Base-by-base conservation (phyloP, 2,329 filamentous ascomycete species). In the Aspergillus sp. region DNA sequence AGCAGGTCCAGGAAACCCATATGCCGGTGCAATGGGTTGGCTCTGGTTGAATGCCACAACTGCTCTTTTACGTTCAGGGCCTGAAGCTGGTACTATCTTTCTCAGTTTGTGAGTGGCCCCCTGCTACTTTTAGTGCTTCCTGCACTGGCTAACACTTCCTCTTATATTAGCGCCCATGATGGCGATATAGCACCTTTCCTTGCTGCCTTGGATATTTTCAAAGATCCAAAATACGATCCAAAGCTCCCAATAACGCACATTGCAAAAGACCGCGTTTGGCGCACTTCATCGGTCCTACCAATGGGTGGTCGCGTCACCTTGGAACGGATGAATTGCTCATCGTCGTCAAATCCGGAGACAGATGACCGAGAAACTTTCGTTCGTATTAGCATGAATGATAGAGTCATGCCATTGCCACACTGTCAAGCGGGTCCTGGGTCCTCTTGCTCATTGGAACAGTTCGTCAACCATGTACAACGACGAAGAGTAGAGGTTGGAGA, bases 1-100 rank as follows among this genome's bases (percentile, higher is more conserved):
- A 28, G 71, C 75, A 7, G 79, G 79, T 0, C 76, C 78, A 1
- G 79, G 78, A 1, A 80, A 77, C 46, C 66, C 62, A 28, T 81
- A 77, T 50, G 72, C 71, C 3, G 65, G 67, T 5, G 64, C 69
- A 1, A 77, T 81, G 75, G 79, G 79, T 3, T 77, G 70, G 71
- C 57, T 80, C 7, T 82, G 76, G 74, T 52, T 82, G 37, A 79
- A 81, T 56, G 76, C 77, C 4, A 81, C 77, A 0, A 65, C 70
- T 6, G 64, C 70, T 37, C 56, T 81, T 31, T 59, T 82, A 44
- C 51, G 61, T 5, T 58, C 71, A 33, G 72, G 75, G 0, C 66
- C 68, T 3, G 58, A 61, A 6, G 66, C 64, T 10, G 76, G 76
- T 3, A 62, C 66, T 2, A 55, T 79, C 11, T 82, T 78, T 54